Evolutionary conservation across 257 asterid genomes (phyloP), one percentile per base, ranked within the genome.

Genomic region (Echites panduratus): DNA sequence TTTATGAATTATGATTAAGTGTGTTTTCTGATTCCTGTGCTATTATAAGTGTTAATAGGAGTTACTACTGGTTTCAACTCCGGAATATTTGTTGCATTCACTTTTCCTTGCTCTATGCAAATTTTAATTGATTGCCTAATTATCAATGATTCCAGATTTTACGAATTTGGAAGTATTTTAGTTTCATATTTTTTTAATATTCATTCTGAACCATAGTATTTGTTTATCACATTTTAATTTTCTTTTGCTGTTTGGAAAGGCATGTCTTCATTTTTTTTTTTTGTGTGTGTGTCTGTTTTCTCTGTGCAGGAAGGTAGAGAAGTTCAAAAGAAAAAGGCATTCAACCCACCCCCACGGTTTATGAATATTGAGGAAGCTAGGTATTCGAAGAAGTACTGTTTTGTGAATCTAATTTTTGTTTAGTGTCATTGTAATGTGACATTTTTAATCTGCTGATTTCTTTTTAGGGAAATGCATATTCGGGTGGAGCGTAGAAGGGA

Each of bases 301-400:
- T 11, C 73, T 76, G 71, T 85, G 57, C 85, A 95, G 99, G 99
- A 95, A 81, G 99, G 96, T 58, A 90, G 97, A 78, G 98, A 95
- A 72, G 94, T 87, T 72, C 96, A 89, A 62, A 92, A 92, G 91
- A 90, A 84, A 66, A 95, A 92, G 74, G 83, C 98, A 38, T 95
- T 92, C 75, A 86, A 85, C 16, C 94, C 98, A 11, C 96, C 98
- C 32, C 96, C 98, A 63, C 90, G 97, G 54, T 85, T 89, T 78
- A 78, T 95, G 98, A 92, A 90, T 84, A 87, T 92, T 47, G 97
- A 90, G 72, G 97, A 92, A 84, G 97, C 95, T 56, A 86, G 97
- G 98, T 94, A 89, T 27, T 44, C 26, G 2, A 17, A 49, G 17
- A 35, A 32, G 13, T 26, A 24, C 9, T 41, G n/a, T 16, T 41